Percentiles rank a stretch among this genome's conserved stretches.
These are phyloP conservation scores for Funneliformis caledonium DNA, from an alignment of 371 early-diverging fungal species.

Conservation along the genomic window DNA sequence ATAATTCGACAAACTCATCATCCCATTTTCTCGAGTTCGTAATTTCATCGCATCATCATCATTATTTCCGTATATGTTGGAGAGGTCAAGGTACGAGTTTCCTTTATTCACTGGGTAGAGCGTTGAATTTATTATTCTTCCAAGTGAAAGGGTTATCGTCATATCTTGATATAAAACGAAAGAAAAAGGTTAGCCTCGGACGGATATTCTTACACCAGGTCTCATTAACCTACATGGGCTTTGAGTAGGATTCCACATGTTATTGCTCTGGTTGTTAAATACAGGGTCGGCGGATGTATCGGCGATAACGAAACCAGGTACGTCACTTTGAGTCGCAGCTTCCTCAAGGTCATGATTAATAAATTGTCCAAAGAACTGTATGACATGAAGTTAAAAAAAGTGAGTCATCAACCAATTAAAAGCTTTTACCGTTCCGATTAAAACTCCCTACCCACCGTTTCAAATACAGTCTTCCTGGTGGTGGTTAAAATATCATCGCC, in stretches of 20 bases:
- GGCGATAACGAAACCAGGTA: neutral
- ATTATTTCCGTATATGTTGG: neutral
- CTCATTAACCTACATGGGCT: neutral
- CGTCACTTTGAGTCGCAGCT: neutral
- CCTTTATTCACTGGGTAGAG: neutral
- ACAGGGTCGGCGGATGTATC: neutral
- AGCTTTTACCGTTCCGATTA: no score
- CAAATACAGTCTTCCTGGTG: constrained; percentile 9
- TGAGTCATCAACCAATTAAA: neutral
- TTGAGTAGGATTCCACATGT: neutral
- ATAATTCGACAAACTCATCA: neutral
- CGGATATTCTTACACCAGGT: neutral
- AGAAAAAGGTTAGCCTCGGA: neutral
- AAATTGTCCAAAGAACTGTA: constrained; percentile 28
- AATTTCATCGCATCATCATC: neutral
- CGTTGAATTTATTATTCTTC: neutral
- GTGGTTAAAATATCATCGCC: neutral
- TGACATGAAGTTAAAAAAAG: neutral
- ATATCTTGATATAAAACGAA: neutral
- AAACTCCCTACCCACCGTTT: neutral
- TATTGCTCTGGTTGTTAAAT: neutral
- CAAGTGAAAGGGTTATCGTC: constrained; percentile 7
- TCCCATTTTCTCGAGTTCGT: neutral
- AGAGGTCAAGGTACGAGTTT: constrained; percentile 21
- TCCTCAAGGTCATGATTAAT: constrained; percentile 27